Evolutionary conservation across 1,139 yeast species (phyloP), one percentile per base, ranked within the genome.

Genomic region (Hanseniaspora sp.): DNA sequence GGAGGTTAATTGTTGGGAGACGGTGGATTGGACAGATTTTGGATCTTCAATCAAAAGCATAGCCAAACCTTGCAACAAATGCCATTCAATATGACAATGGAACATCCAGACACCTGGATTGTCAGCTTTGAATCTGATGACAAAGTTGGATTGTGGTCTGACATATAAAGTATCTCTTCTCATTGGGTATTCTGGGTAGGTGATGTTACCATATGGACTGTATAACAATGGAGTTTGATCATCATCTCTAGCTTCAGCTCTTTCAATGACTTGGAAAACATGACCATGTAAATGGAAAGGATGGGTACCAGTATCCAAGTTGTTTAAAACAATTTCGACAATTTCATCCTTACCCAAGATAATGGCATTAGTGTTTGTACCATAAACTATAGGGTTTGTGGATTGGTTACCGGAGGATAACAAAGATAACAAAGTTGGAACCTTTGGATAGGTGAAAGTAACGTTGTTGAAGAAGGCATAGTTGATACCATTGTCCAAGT

Each of bases 81-180:
- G 96, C 96, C 96, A 87, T 64, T 87, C 95, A 60, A 87, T 82
- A 64, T 87, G 96, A 71, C 96, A 88, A 68, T 87, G 96, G 86
- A 87, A 87, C 64, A 83, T 74, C 95, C 95, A 86, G 43, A 86
- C 87, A 63, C 95, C 95, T 31, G 95, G 95, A 67, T 86, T 86
- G 63, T 83, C 80, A 53, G 95, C 86, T 60, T 74, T 76, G 70
- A 86, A 85, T 64, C 95, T 74, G 28, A 76, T 67, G n/a, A 76
- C 78, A 63, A 86, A 75, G 68, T 82, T 80, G 34, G 90, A 85
- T 61, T 81, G 82, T 34, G 85, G 80, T 59, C 76, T 75, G 37
- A 83, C 80, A 61, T 74, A 77, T 28, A 79, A 75, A 1, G 86
- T 80, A 64, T 86, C 95, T 68, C 95, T 77, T 56, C 73, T 69